These are phyloP conservation scores for Suillus decipiens DNA, from an alignment of 768 basidiomycete genomes.

Conservation along the genomic window DNA sequence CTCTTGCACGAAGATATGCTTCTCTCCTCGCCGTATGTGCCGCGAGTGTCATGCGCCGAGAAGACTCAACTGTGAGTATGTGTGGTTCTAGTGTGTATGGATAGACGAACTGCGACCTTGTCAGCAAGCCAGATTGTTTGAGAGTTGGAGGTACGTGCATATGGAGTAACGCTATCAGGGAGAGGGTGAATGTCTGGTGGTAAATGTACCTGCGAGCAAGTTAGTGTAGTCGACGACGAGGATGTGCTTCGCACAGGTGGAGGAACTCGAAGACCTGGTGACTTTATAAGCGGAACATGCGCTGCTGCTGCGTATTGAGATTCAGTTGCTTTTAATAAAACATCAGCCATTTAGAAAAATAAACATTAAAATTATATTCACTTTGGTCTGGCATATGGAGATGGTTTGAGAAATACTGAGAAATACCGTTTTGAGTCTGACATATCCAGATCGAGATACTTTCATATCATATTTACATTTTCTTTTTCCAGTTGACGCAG, in stretches of 20 bases:
- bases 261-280: conserved; percentile 87
- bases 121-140: conserved; percentile 6
- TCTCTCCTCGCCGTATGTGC: conserved; percentile 69
- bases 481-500: not conserved
- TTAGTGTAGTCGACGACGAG: not conserved
- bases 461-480: not conserved
- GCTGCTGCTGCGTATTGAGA: conserved; percentile 80
- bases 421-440: not conserved
- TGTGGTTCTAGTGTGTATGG: conserved; percentile 94
- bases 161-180: conserved; percentile 86
- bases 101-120: conserved; percentile 80
- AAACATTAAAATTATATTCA: not conserved
- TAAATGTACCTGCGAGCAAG: conserved; percentile 63
- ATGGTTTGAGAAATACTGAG: not conserved
- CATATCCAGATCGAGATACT: not conserved
- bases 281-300: conserved; percentile 86
- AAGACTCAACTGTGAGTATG: conserved; percentile 71
- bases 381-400: not conserved
- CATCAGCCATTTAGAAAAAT: not conserved
- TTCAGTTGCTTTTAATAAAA: conserved; percentile 20
- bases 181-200: conserved; percentile 94
- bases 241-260: conserved; percentile 31
- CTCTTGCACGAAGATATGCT: conserved; percentile 66
- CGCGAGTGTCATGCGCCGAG: conserved; percentile 66
- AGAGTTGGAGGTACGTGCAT: conserved; percentile 51